These are phyloP conservation scores for Nasturtium officinale DNA, from an alignment of 345 rosid species.

Conservation along the genomic window DNA sequence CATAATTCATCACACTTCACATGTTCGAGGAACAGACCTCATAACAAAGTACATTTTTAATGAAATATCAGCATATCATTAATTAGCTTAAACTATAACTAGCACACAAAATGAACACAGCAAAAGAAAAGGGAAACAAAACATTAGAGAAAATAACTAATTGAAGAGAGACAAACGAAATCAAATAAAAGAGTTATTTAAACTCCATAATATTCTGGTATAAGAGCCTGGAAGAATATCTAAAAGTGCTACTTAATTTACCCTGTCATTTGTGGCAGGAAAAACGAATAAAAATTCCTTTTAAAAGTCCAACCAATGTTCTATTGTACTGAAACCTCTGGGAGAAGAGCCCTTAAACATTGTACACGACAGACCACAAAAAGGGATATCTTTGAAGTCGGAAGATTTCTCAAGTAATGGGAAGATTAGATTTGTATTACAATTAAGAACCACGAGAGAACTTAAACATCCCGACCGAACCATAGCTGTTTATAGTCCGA, in stretches of 20 bases:
- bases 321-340: slow-evolving; percentile 21
- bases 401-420: slow-evolving; percentile 7
- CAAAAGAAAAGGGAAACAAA: not conserved
- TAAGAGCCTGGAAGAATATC: not conserved
- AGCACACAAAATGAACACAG: slow-evolving; percentile 23
- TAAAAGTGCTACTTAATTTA: slow-evolving; percentile 23
- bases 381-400: not conserved
- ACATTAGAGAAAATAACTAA: slow-evolving; percentile 14
- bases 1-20: too few species aligned
- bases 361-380: slow-evolving; percentile 6
- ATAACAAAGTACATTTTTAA: slow-evolving; percentile 8
- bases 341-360: slow-evolving; percentile 25
- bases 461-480: not conserved
- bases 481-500: slow-evolving; percentile 11
- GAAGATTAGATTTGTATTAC: slow-evolving; percentile 24
- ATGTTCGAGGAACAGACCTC: slow-evolving; percentile 15
- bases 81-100: slow-evolving; percentile 11
- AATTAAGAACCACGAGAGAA: slow-evolving; percentile 20
- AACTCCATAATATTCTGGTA: slow-evolving; percentile 1
- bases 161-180: slow-evolving; percentile 10
- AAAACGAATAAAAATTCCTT: not conserved
- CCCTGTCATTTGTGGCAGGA: slow-evolving; percentile 1
- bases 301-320: slow-evolving; percentile 8
- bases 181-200: not conserved
- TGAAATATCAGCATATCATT: not conserved